Conservation (phyloP, 495 filamentous ascomycete genomes). For the Thermothielavioides terrestris region DNA sequence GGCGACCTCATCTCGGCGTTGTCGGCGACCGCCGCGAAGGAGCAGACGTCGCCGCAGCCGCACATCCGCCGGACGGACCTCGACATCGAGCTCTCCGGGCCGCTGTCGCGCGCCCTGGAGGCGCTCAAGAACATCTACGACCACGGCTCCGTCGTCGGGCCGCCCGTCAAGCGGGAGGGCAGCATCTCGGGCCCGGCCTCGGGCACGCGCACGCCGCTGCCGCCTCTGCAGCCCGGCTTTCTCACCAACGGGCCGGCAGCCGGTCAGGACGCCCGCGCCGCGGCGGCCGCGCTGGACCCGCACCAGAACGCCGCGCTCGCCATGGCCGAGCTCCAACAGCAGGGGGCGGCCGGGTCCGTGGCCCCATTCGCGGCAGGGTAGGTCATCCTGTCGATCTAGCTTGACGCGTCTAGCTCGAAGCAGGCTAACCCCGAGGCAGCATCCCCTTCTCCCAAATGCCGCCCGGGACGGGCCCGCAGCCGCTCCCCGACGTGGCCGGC, state of each 20-base stretch:
- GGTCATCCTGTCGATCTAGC: constrained; percentile 5
- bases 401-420: neutral
- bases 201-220: constrained; percentile 35
- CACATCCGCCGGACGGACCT: constrained; percentile 39
- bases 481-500: constrained; percentile 29
- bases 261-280: constrained; percentile 4
- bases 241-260: neutral
- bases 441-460: constrained; percentile 11
- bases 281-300: constrained; percentile 24
- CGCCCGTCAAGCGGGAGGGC: constrained; percentile 33
- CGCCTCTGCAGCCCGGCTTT: constrained; percentile 6
- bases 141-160: constrained; percentile 40
- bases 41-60: constrained; percentile 37
- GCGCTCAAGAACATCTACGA: constrained; percentile 52
- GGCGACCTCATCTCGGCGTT: constrained; percentile 48
- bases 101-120: constrained; percentile 42
- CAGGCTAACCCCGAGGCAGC: neutral
- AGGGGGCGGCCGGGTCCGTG: constrained; percentile 36
- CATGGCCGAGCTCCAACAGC: constrained; percentile 48
- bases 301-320: constrained; percentile 48
- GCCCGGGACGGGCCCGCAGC: constrained; percentile 21
- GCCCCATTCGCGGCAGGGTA: constrained; percentile 29
- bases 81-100: constrained; percentile 49
- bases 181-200: constrained; percentile 25
- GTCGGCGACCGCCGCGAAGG: constrained; percentile 47